Base-by-base conservation (phyloP, 805 yeast genomes). In the Cyberlindnera maritima region DNA sequence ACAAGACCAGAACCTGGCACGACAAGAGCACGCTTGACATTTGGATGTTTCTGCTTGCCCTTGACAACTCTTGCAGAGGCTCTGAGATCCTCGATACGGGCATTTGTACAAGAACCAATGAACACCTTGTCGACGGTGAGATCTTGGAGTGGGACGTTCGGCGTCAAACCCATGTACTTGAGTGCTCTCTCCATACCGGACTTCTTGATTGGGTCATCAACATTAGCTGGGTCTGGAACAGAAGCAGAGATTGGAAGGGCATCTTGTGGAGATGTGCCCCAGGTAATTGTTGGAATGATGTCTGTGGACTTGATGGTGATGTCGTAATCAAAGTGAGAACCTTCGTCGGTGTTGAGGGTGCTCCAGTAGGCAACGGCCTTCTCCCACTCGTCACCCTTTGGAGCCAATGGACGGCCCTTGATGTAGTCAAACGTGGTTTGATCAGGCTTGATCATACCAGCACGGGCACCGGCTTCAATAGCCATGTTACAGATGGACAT, bases 401-500 rank as follows among this genome's bases (percentile, higher is more conserved):
- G 99, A 54, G 97, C 92, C 58, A 94, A 77, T 36, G 98, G 97
- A 65, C 97, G 81, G 52, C 95, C 96, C 72, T 91, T 83, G 60
- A 94, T 76, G 70, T 94, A 94, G 49, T 85, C 84, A 62, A 85
- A 88, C 25, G 98, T 92, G 44, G 67, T 82, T 55, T 90, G 86
- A 65, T 94, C 99, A 10, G 99, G 99, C 55, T 85, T 87, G 66
- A 94, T 92, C 97, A 94, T 89, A 71, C 99, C 99, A 23, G 99
- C 98, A 74, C 99, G 85, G 15, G 99, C 99, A 72, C 99, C 99
- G 50, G 86, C 99, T 74, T 94, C 99, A 62, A 94, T 92, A 39
- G 98, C 84, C 99, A 94, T 94, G 68, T 94, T 94, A 79, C 99
- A 94, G 75, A 94, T 94, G 45, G 98, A 90, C 99, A 94, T 94